phyloP scores from a whole-genome alignment of 2,329 filamentous ascomycete genomes.

The Alternaria arborescens region DNA sequence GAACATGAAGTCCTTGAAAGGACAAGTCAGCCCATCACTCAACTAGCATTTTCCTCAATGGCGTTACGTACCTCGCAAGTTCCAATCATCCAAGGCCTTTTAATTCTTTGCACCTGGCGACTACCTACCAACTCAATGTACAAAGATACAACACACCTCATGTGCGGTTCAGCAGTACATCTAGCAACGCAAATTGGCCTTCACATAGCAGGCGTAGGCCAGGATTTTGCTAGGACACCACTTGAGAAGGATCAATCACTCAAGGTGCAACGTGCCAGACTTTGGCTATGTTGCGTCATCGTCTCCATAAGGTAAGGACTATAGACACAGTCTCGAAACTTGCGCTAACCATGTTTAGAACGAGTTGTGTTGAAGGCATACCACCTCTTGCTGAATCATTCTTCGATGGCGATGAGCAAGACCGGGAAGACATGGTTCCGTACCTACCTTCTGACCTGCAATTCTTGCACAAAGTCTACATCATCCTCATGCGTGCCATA shows the following conservation, averaged over 20 bases:
- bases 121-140: conserved; percentile 54
- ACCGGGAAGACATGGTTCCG: conserved; percentile 46
- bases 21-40: conserved; percentile 46
- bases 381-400: conserved; percentile 48
- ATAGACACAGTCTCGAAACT: neutral
- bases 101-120: conserved; percentile 54
- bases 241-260: conserved; percentile 48
- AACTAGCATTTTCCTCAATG: conserved; percentile 50
- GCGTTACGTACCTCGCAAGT: conserved; percentile 48
- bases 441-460: conserved; percentile 42
- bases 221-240: conserved; percentile 52
- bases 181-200: conserved; percentile 54
- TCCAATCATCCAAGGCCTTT: conserved; percentile 51
- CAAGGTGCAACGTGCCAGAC: conserved; percentile 45
- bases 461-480: conserved; percentile 46
- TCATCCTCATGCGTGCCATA: conserved; percentile 45
- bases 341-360: conserved; percentile 31
- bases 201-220: conserved; percentile 50
- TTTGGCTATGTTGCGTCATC: conserved; percentile 52
- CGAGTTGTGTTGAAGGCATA: conserved; percentile 46
- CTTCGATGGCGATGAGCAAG: conserved; percentile 44
- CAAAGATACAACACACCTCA: conserved; percentile 52
- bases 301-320: conserved; percentile 45
- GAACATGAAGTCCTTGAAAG: conserved; percentile 48
- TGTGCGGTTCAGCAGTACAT: conserved; percentile 53